Percentiles rank a stretch among this genome's conserved stretches.
These are phyloP conservation scores for Camelina hispida DNA, from an alignment of 345 rosid species.

Conservation along the genomic window DNA sequence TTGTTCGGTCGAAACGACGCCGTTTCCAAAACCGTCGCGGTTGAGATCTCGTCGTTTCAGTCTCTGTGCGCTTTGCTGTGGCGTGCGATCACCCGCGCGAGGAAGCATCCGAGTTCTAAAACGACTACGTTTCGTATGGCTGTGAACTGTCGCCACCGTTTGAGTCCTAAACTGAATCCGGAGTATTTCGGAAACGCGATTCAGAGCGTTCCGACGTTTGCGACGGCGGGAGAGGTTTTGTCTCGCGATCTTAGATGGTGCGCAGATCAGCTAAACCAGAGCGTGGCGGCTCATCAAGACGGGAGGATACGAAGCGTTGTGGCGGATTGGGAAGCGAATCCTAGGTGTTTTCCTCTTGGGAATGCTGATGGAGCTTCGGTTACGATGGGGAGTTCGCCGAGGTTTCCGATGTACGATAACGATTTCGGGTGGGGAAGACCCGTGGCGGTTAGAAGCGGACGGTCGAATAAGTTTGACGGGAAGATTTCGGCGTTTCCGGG, in stretches of 20 bases:
- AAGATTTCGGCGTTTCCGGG: conserved; percentile 98
- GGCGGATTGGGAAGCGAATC: conserved; percentile 74
- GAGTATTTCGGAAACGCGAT: conserved; percentile 93
- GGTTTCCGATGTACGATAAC: conserved; percentile 94
- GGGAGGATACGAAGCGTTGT: conserved; percentile 53
- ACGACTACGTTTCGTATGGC: conserved; percentile 94
- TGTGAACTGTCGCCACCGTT: conserved; percentile 76
- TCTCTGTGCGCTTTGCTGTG: conserved; percentile 77
- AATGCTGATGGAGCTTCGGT: conserved; percentile 81
- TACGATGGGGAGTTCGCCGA: conserved; percentile 93
- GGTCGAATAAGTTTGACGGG: conserved; percentile 91
- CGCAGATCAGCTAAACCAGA: conserved; percentile 70
- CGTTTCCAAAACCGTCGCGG: conserved; percentile 37
- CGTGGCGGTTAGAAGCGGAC: conserved; percentile 82
- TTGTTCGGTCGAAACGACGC: conserved; percentile 47
- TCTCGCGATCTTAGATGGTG: conserved; percentile 81
- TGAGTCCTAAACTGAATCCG: conserved; percentile 70
- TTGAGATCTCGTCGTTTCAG: conserved; percentile 90
- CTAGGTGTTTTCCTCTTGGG: conserved; percentile 87
- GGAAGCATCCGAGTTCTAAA: conserved; percentile 59
- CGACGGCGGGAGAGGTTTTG: conserved; percentile 71
- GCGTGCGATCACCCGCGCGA: conserved; percentile 85
- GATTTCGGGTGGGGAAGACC: conserved; percentile 98
- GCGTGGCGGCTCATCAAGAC: conserved; percentile 64
- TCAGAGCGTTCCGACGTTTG: conserved; percentile 82